Base-by-base conservation (phyloP, 768 basidiomycete species). In the Psilocybe subaeruginosa region DNA sequence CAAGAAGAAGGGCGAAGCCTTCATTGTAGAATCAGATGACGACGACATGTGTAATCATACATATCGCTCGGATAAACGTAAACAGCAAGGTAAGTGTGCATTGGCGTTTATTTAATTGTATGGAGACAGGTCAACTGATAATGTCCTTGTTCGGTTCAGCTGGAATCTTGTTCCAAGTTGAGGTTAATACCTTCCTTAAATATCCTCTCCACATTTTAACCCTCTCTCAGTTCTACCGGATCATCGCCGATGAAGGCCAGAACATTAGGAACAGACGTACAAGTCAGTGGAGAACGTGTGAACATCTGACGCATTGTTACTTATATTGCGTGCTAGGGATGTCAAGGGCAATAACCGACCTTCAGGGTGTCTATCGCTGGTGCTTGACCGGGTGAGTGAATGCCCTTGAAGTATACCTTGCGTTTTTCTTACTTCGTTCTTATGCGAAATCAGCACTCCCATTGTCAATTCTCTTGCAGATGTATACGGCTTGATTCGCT, bases 381-480 rank as follows among this genome's bases (percentile, higher is more conserved):
- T 83, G 82, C 63, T 73, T 91, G 8, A 90, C 88, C 27, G 87
- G 86, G 80, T 83, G 68, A 17, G 77, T 71, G 17, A 61, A 11
- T 5, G 27, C 4, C 12, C 19, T 41, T 27, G 33, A 23, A 5
- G 8, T 19, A 47, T 14, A 54, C 12, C 17, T 33, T n/a, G 8
- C 17, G 7, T 54, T 41, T 47, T 8, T 33, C 37, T 37, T 9
- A 54, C 12, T 11, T 23, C 53, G 33, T 56, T n/a, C 58, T 39
- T 48, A 56, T 37, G 14, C 41, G n/a, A 43, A 12, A 43, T 43
- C 56, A 83, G 86, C 1, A 90, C 88, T 0, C 86, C 87, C 0
- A 85, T 91, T 61, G 81, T 87, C 56, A 92, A 91, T 66, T 70
- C 73, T 11, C 77, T 91, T 17, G 68, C 71, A 0, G 91, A 91